phyloP scores from a whole-genome alignment of 805 yeast genomes.

The Candida mattraensis region DNA sequence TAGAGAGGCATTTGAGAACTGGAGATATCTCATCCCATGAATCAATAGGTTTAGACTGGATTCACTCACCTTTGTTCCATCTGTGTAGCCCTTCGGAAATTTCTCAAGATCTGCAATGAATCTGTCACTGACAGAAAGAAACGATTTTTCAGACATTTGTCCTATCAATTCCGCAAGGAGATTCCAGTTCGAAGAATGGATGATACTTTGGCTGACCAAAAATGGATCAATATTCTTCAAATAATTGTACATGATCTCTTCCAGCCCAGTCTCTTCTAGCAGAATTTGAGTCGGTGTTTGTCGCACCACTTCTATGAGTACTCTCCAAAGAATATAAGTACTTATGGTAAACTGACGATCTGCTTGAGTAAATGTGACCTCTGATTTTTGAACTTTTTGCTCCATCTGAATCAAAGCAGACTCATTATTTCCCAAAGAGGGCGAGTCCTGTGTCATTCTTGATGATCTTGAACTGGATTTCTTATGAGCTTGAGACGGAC shows the following conservation, averaged over 20 bases:
- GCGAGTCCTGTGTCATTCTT: conserved; percentile 13
- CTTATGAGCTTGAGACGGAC: conserved; percentile 18
- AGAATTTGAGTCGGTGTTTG: conserved; percentile 75
- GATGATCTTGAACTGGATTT: conserved; percentile 27
- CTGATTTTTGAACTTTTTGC: conserved; percentile 39
- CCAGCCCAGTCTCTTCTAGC: conserved; percentile 80
- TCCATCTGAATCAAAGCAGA: conserved; percentile 23
- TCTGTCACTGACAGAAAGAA: conserved; percentile 86
- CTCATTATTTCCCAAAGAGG: conserved; percentile 10
- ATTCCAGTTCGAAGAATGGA: conserved; percentile 92
- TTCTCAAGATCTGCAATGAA: conserved; percentile 92
- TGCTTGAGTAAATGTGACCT: conserved; percentile 74
- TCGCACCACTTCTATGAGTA: conserved; percentile 85
- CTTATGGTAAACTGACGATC: conserved; percentile 85
- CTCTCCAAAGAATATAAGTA: conserved; percentile 87
- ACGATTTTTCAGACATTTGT: conserved; percentile 81
- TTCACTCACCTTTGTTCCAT: conserved; percentile 28
- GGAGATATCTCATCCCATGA: conserved; percentile 87
- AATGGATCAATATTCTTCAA: conserved; percentile 83
- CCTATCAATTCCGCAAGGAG: conserved; percentile 87
- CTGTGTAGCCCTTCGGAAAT: conserved; percentile 54
- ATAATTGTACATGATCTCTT: conserved; percentile 91
- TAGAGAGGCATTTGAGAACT: conserved; percentile 78
- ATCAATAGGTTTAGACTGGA: conserved; percentile 72
- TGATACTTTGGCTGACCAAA: conserved; percentile 61